Evolutionary conservation across 2,329 filamentous ascomycete genomes (phyloP), one percentile per base, ranked within the genome.

Genomic region (Zalaria sp.): DNA sequence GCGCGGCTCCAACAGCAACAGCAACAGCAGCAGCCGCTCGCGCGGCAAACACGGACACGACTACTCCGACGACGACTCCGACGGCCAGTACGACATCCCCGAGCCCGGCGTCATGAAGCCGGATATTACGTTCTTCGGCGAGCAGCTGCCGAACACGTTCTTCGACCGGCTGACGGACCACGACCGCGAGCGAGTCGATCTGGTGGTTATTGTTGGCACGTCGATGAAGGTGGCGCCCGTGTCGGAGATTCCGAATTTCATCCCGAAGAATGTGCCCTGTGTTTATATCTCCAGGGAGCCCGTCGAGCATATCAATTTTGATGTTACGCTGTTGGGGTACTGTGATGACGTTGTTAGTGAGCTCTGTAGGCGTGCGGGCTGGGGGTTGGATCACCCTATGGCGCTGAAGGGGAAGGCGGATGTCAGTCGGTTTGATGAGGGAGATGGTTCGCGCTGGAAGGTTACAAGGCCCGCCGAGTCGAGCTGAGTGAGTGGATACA

Each of bases 51-150:
- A n/a, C 7, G n/a, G n/a, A n/a, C 64, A 72, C 28, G 67, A 69
- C 29, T 63, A 66, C 37, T 69, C 70, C 27, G 72, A 70, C 42
- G 65, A 71, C 32, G 73, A 72, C 40, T 70, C 68, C 3, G 72
- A 76, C 34, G 72, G 75, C 8, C 72, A 77, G 42, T 77, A 81
- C 55, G 71, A 79, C 49, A 75, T 83, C 34, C 77, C 78, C 2
- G 69, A 72, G 38, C 74, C 78, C 2, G 86, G 84, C 43, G 78
- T 93, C 57, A 93, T 93, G 86, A 94, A 83, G 71, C 91, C 91
- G 5, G 89, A 96, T 64, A 96, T 98, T 57, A 96, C 86, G 37
- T 96, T 98, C 67, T 96, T 96, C 55, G 89, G 89, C 51, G 91
- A 98, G 64, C 73, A 79, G 39, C 78, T 98, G 1, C 88, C 89